Evolutionary conservation across 2,329 filamentous ascomycete species (phyloP), one percentile per base, ranked within the genome.

Genomic region (Tolypocladium guangdongense): DNA sequence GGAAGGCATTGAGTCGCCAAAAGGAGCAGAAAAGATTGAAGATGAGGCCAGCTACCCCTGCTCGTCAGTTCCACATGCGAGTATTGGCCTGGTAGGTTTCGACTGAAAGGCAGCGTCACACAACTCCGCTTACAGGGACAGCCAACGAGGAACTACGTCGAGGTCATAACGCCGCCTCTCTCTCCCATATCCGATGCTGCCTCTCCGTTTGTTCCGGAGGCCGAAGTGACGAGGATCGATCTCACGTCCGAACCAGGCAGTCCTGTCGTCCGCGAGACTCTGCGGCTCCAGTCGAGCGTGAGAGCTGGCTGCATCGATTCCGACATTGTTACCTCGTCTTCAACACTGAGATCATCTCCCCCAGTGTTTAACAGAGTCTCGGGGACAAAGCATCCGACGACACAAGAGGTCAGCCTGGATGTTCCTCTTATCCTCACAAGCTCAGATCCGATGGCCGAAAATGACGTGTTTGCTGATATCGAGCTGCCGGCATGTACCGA

Each of bases 231-330:
- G 7, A 18, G 59, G 4, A 60, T 71, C 3, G 63, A 67, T 37
- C 52, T 66, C 1, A 63, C 63, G 32, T 67, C 67, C 0, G 66
- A 68, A 2, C 64, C 68, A 14, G 55, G 45, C 16, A 70, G 58
- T 24, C 64, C 66, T 2, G n/a, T 47, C 7, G 49, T 54, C 4
- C 4, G 30, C 1, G 24, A 41, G 1, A 47, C 53, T 45, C 30
- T 52, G 11, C 47, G 51, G 35, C 18, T 62, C 7, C 46, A 61
- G 46, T 49, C 52, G 36, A 50, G 45, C 12, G 14, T 55, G 3
- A 35, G 52, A 36, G 27, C 50, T 30, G 60, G 52, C 0, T 50
- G 37, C n/a, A 6, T 65, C 8, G 61, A 62, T 45, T 63, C 62
- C 2, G 60, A 61, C 12, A 56, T 59, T 7, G 16, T 36, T 20